phyloP scores from a whole-genome alignment of 306 rosid species.

The peach (Prunus persica) region DNA sequence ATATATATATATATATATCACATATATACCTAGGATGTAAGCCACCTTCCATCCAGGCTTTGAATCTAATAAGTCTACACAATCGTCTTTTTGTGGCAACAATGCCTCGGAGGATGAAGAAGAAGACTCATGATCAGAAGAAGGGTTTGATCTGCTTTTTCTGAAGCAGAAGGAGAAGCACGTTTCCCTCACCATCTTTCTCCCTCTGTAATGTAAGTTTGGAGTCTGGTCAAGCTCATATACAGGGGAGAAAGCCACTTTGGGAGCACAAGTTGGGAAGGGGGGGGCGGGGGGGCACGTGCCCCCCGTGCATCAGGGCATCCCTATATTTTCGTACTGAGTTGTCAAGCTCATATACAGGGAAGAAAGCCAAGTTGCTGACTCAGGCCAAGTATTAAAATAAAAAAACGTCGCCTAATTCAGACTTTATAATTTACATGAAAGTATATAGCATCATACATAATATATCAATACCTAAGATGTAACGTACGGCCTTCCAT shows the following conservation, averaged over 20 bases:
- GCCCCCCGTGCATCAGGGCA: neutral
- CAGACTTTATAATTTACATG: too few species aligned
- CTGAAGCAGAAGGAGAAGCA: neutral
- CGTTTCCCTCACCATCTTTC: neutral
- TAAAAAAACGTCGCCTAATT: too few species aligned
- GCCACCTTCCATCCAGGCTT: conserved; percentile 41
- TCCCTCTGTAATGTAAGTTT: neutral
- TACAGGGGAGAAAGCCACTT: neutral
- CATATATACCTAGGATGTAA: conserved; percentile 26
- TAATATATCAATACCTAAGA: neutral
- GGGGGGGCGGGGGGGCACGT: neutral
- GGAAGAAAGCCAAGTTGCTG: neutral
- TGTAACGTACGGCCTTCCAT: conserved; percentile 19
- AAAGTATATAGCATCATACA: too few species aligned
- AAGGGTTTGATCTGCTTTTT: neutral
- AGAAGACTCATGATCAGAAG: neutral
- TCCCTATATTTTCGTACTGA: neutral
- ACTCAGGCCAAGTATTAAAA: neutral
- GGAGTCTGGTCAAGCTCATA: neutral
- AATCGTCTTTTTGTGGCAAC: neutral
- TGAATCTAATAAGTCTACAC: neutral
- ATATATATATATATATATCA: neutral
- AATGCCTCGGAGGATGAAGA: neutral
- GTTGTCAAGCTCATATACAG: neutral
- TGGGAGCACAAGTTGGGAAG: neutral